Base-by-base conservation (phyloP, 345 rosid genomes). In the Excoecaria cochinchinensis region DNA sequence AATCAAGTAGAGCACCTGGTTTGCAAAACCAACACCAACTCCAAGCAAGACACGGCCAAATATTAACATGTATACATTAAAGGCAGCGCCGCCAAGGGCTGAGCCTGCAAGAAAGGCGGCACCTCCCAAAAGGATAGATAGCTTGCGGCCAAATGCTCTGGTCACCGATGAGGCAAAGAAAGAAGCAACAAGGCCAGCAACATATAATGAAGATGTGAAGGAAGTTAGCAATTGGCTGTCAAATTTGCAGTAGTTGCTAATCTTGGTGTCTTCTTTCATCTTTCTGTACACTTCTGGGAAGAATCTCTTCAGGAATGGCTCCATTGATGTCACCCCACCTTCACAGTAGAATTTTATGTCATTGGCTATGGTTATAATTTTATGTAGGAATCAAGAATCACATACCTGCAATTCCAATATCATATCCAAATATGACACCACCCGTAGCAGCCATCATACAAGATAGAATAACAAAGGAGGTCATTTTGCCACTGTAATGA, bases 261-360 rank as follows among this genome's bases (percentile, higher is more conserved):
- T 81, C 55, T 79, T 53, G 39, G 67, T 82, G 73, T 88, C 93
- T 16, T 72, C 72, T 72, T 79, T 84, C 92, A 90, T 87, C 77
- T 78, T 87, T 0, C 16, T 75, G 83, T 86, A 75, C 19, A 91
- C 92, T 68, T 81, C 59, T 13, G 87, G 89, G 68, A 90, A 92
- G 71, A 89, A 90, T 46, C 82, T 84, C 79, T 79, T 73, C 31
- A 84, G 74, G 75, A 91, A 91, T 13, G 95, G 86, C 44, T 87
- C 91, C 98, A 91, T 91, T 4, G 97, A 88, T 24, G 95, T 91
- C 78, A 91, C 97, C 63, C 92, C 95, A 78, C 95, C 97, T 90
- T 77, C 65, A 31, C 31, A 31, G 1, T 31, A 31, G 31, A 31
- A 31, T 31, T 31, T 31, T 31, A 31, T 31, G 2, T 31, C 31